Evolutionary conservation across 345 rosid genomes (phyloP).

Genomic region (Syzygium aqueum): DNA sequence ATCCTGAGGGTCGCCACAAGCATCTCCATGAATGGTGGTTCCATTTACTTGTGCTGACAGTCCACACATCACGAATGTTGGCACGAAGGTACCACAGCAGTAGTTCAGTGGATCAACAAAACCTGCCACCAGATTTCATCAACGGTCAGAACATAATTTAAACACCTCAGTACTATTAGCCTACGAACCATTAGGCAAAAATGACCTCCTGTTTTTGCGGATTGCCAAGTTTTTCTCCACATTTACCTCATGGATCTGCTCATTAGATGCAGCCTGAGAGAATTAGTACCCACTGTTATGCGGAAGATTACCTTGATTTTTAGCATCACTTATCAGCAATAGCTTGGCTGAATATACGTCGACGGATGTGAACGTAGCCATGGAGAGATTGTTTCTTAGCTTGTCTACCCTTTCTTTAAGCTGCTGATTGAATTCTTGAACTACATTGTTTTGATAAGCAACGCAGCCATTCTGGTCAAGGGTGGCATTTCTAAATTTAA

Average conservation of each 20-base stretch:
- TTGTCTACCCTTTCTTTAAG: slow-evolving; percentile 16
- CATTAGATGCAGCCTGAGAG: neutral
- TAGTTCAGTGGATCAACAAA: slow-evolving; percentile 47
- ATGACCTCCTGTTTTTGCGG: neutral
- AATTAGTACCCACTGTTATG: neutral
- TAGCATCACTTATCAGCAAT: slow-evolving; percentile 16
- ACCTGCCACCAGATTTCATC: slow-evolving; percentile 24
- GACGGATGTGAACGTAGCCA: slow-evolving; percentile 23
- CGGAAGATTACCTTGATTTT: neutral
- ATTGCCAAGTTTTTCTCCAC: neutral
- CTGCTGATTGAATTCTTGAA: slow-evolving; percentile 20
- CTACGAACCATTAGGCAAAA: neutral
- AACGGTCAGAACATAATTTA: neutral
- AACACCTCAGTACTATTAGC: neutral
- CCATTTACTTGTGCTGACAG: slow-evolving; percentile 39
- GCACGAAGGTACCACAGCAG: slow-evolving; percentile 43
- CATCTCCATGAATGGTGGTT: slow-evolving; percentile 40
- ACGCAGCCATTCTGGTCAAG: slow-evolving; percentile 31
- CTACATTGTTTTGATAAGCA: slow-evolving; percentile 23
- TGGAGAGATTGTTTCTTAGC: slow-evolving; percentile 17
- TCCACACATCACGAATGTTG: slow-evolving; percentile 32
- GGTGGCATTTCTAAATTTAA: slow-evolving; percentile 5
- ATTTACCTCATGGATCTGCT: neutral
- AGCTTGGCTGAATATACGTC: slow-evolving; percentile 34
- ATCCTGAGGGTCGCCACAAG: slow-evolving; percentile 35